These are phyloP conservation scores for Climacium dendroides DNA, from an alignment of 225 moss, liverwort and hornwort species.

Conservation along the genomic window DNA sequence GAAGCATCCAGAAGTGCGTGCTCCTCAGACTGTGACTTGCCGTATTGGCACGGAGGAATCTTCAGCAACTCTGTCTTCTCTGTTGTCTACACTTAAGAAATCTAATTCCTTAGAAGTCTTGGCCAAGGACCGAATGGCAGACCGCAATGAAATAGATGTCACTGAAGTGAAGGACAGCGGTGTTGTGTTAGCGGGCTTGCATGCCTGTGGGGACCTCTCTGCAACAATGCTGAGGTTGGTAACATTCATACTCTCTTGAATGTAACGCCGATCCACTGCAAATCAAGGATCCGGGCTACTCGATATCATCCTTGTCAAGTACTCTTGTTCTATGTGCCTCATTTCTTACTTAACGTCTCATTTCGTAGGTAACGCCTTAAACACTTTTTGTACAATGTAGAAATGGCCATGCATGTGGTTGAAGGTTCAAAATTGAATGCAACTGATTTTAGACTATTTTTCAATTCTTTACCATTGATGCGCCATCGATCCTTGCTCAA, in stretches of 20 bases:
- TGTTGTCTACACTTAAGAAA: slow-evolving; percentile 11
- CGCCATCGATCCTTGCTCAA: background rate
- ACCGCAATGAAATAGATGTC: background rate
- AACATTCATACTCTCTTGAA: background rate
- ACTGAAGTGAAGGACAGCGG: background rate
- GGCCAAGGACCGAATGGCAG: background rate
- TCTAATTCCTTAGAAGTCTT: background rate
- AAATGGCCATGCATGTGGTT: background rate
- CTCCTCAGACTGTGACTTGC: slow-evolving; percentile 44
- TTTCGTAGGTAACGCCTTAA: background rate
- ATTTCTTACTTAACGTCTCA: background rate
- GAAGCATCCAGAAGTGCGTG: background rate
- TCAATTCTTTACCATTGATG: background rate
- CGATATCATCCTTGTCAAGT: background rate
- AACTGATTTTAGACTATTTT: background rate
- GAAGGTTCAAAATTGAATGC: background rate
- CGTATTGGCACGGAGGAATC: slow-evolving; percentile 25
- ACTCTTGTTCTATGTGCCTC: background rate
- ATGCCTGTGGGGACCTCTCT: slow-evolving; percentile 57
- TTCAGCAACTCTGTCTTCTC: slow-evolving; percentile 24
- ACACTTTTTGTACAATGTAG: background rate
- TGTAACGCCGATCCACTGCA: background rate
- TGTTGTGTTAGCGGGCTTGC: slow-evolving; percentile 46
- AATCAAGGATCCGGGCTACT: background rate
- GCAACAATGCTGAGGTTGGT: slow-evolving; percentile 44